Conservation (phyloP, 495 filamentous ascomycete genomes). For the Letharia lupina region DNA sequence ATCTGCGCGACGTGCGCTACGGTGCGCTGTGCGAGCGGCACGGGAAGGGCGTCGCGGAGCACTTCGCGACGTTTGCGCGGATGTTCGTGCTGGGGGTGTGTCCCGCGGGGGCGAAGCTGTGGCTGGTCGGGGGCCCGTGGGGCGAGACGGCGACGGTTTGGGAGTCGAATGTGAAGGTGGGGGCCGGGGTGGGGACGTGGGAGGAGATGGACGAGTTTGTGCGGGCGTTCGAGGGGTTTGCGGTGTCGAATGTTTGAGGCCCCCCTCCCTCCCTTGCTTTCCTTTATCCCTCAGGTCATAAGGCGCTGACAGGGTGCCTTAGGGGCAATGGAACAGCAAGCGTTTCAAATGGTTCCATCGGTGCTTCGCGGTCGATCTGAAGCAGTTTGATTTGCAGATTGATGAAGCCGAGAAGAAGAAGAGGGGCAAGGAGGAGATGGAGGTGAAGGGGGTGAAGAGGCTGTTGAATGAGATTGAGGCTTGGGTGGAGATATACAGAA, state of each 20-base stretch:
- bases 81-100: neutral
- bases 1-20: neutral
- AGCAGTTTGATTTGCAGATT: neutral
- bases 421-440: neutral
- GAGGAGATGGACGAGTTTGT: conserved; percentile 1
- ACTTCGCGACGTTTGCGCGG: neutral
- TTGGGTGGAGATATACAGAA: neutral
- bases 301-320: neutral
- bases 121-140: neutral
- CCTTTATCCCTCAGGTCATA: neutral
- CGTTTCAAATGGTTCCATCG: neutral
- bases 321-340: neutral
- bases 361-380: neutral
- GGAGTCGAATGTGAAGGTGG: neutral
- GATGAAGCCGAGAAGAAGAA: neutral
- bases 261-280: neutral
- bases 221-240: neutral
- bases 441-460: neutral
- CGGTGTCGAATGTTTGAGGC: neutral
- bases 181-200: neutral
- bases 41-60: neutral
- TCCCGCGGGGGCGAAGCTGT: neutral
- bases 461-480: neutral
- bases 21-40: neutral
- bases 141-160: neutral